Evolutionary conservation across 176 grass and related monocot genomes (phyloP).

Genomic region (Sorghum bicolor): DNA sequence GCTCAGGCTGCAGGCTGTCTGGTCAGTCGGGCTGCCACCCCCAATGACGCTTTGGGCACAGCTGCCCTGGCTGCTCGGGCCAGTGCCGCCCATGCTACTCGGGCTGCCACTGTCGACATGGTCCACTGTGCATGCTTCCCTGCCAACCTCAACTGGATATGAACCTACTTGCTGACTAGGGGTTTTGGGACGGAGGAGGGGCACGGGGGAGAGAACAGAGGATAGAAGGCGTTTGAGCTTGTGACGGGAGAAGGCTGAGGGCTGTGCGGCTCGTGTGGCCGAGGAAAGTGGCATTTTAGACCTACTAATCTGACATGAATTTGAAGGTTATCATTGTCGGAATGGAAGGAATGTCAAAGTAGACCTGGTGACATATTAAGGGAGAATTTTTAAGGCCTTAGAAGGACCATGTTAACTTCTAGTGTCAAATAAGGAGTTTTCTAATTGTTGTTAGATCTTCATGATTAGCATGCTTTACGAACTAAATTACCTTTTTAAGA

Average conservation of each 20-base stretch:
- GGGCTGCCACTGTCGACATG: neutral
- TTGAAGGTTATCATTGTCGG: neutral
- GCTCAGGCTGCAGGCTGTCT: neutral
- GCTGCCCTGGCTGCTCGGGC: neutral
- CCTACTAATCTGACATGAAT: neutral
- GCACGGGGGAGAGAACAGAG: neutral
- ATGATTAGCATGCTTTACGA: neutral
- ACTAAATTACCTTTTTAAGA: neutral
- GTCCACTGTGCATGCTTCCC: neutral
- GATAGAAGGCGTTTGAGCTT: neutral
- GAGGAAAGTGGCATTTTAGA: neutral
- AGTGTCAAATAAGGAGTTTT: neutral
- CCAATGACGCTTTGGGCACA: neutral
- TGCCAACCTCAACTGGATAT: neutral
- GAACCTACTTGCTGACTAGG: neutral
- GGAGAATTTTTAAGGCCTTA: neutral
- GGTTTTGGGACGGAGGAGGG: neutral
- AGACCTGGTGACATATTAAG: neutral
- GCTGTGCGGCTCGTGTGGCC: neutral
- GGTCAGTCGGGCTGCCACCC: neutral
- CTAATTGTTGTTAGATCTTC: neutral
- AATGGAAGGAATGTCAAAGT: neutral
- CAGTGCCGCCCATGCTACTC: neutral
- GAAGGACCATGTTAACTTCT: neutral
- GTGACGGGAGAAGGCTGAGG: neutral